These are phyloP conservation scores for Tricholoma sp. DNA, from an alignment of 768 basidiomycete species.

Conservation along the genomic window DNA sequence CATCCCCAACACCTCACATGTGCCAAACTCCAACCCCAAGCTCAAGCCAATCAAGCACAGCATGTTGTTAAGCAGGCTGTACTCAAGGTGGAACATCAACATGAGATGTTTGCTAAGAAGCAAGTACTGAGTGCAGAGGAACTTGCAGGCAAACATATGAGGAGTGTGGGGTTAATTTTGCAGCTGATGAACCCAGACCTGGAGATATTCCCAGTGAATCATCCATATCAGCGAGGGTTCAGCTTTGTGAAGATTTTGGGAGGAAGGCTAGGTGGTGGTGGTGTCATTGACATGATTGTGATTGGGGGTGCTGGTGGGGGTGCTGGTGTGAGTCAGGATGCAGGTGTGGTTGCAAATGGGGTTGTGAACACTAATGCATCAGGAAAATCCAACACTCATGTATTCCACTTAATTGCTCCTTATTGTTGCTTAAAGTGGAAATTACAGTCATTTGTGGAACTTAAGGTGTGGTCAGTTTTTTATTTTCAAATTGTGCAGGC, in stretches of 20 bases:
- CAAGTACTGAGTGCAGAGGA: constrained; percentile 61
- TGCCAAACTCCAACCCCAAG: background rate
- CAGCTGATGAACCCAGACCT: constrained; percentile 73
- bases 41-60: constrained; percentile 21
- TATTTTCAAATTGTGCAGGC: no score
- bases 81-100: constrained; percentile 55
- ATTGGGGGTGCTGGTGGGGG: background rate
- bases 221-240: constrained; percentile 52
- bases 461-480: no score
- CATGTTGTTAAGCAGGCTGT: constrained; percentile 44
- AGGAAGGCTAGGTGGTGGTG: constrained; percentile 7
- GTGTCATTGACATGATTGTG: constrained; percentile 11
- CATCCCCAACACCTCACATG: background rate
- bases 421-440: no score
- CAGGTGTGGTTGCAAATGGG: no score
- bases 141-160: constrained; percentile 31
- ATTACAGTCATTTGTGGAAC: no score
- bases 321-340: background rate
- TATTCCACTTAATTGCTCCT: no score
- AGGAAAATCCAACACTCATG: no score
- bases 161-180: constrained; percentile 52
- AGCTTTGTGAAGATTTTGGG: constrained; percentile 43
- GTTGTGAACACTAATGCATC: no score
- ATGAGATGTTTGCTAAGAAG: constrained; percentile 70
- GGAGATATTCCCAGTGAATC: constrained; percentile 48